Percentiles rank a stretch among this genome's conserved stretches.
Conservation (phyloP, 108 stramenopile species). For the Cyclotella atomus region DNA sequence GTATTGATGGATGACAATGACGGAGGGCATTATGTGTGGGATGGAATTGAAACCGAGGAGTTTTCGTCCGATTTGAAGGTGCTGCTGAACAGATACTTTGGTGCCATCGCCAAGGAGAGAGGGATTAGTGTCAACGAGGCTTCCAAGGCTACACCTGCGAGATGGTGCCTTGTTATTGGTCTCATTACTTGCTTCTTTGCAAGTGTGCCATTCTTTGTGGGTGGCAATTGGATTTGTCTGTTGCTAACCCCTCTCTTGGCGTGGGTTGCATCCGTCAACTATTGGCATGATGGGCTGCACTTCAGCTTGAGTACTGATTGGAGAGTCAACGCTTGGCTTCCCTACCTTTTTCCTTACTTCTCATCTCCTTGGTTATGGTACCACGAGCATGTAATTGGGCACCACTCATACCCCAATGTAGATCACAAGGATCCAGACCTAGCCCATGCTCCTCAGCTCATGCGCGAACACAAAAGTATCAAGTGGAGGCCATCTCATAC, state of each 20-base stretch:
- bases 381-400: conserved; percentile 62
- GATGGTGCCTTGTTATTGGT: conserved; percentile 43
- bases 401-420: conserved; percentile 64
- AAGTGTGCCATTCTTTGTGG: conserved; percentile 37
- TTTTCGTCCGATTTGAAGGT: conserved; percentile 46
- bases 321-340: conserved; percentile 57
- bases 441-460: conserved; percentile 62
- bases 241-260: conserved; percentile 54
- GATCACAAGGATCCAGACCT: conserved; percentile 62
- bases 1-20: conserved; percentile 48
- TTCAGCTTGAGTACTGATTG: conserved; percentile 57
- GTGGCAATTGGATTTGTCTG: conserved; percentile 42
- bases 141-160: conserved; percentile 49
- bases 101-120: conserved; percentile 46
- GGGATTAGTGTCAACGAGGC: conserved; percentile 35
- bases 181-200: conserved; percentile 41
- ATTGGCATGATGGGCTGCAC: conserved; percentile 61
- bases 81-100: conserved; percentile 41
- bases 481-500: conserved; percentile 50
- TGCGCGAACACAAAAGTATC: conserved; percentile 59
- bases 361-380: conserved; percentile 67
- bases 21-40: conserved; percentile 50
- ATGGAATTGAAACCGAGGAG: conserved; percentile 45
- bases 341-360: conserved; percentile 55
- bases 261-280: conserved; percentile 54